Evolutionary conservation across 352 stramenopile species (phyloP), one percentile per base, ranked within the genome.

Genomic region (Phytophthora pistaciae): DNA sequence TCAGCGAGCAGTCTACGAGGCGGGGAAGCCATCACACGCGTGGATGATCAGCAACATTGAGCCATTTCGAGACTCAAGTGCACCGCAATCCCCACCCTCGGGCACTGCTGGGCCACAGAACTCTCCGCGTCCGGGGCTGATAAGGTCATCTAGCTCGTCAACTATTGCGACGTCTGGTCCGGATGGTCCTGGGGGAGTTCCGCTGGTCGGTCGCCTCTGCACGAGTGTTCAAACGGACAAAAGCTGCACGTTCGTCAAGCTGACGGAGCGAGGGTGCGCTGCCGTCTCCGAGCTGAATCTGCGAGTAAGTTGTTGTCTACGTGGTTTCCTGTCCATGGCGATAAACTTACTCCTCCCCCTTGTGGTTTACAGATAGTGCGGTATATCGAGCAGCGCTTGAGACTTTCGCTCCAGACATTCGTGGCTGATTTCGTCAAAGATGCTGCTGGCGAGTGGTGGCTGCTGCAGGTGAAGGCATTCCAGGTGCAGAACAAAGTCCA

Each of bases 11-110:
- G 78, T 94, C 5, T 90, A 91, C 44, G 87, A 94, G 44, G 64
- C 73, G 0, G 75, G 77, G 5, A 91, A 92, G 29, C 82, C 88
- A 49, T 25, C 79, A 7, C 84, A 82, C 29, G 88, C 83, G 10
- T 96, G 88, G 88, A 93, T 94, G 83, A 88, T 96, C 67, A 94
- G 79, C 69, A 96, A 94, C 63, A 82, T 77, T 13, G 68, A 76
- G 14, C 56, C 84, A 9, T 83, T 92, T 31, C 74, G 82, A 56
- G 77, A 81, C 10, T 60, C 80, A 0, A 74, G 56, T 7, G 55
- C 64, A 8, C 44, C 21, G 29, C 1, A 46, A 20, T 69, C 66
- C 42, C 44, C 38, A 52, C 69, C 38, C 53, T 57, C 31, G 61
- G 56, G 55, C 18, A 58, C 44, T 31, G 42, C 61, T 23, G 52